phyloP scores from a whole-genome alignment of 345 rosid genomes.

The Turritis glabra region DNA sequence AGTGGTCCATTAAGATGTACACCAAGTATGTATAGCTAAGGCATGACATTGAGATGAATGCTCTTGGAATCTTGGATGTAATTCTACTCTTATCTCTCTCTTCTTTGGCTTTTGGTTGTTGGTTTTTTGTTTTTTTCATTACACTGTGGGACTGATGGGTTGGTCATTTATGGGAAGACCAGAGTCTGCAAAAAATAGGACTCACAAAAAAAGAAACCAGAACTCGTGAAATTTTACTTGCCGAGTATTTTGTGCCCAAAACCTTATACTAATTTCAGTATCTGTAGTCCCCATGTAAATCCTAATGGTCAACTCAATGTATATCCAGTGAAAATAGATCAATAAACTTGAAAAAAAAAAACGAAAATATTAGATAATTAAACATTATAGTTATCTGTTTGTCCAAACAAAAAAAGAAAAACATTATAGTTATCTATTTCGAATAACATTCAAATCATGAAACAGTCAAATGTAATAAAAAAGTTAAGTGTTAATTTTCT shows the following conservation, averaged over 20 bases:
- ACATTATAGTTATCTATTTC: no score
- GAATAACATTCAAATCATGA: no score
- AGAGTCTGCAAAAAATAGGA: constrained; percentile 22
- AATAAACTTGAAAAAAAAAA: background rate
- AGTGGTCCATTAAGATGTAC: constrained; percentile 31
- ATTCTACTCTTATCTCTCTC: no score
- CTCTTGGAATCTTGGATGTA: no score
- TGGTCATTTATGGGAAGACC: constrained; percentile 29
- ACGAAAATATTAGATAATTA: background rate
- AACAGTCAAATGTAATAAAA: no score
- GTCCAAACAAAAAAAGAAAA: no score
- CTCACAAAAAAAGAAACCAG: background rate
- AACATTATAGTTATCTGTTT: background rate
- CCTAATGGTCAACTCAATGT: background rate
- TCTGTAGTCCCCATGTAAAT: background rate
- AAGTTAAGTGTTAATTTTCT: no score
- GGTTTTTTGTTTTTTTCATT: no score
- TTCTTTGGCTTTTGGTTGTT: no score
- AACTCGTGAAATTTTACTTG: constrained; percentile 9
- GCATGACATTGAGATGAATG: no score
- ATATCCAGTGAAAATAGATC: background rate
- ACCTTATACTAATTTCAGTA: background rate
- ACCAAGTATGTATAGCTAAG: constrained; percentile 30
- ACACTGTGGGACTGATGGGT: no score
- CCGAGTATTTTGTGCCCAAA: background rate